A percentile compares a stretch with the other conserved stretches of the same genome.
These are phyloP conservation scores for Boletales sp. DNA, from an alignment of 768 basidiomycete species.

Conservation along the genomic window DNA sequence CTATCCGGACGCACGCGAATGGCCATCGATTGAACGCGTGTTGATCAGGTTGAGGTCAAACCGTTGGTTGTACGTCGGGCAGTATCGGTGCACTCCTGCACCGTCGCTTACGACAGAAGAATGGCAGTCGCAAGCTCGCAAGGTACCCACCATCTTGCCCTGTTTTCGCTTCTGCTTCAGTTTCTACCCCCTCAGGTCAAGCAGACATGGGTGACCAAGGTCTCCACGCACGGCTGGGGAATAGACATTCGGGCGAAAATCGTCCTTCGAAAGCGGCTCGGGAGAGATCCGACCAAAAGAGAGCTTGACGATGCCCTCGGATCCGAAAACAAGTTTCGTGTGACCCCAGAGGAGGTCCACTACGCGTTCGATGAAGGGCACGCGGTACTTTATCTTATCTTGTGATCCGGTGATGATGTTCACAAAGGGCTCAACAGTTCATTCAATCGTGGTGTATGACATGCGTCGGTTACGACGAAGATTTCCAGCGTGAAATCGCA, in stretches of 20 bases:
- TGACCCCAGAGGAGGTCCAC: conserved; percentile 11
- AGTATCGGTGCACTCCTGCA: conserved; percentile 14
- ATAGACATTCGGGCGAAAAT: conserved; percentile 13
- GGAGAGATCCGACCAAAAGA: conserved; percentile 9
- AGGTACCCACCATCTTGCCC: not conserved
- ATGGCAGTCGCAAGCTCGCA: conserved; percentile 16
- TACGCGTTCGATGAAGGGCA: conserved; percentile 15
- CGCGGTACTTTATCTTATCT: conserved; percentile 1
- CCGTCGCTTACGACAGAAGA: conserved; percentile 8
- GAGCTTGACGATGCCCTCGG: conserved; percentile 1
- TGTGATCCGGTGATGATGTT: not conserved
- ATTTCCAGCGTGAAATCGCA: conserved; percentile 17
- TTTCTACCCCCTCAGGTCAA: conserved; percentile 8
- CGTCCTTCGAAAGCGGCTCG: conserved; percentile 12
- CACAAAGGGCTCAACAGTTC: conserved; percentile 1
- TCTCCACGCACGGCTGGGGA: conserved; percentile 12
- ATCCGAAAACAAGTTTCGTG: conserved; percentile 10
- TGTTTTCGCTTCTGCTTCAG: too few species aligned
- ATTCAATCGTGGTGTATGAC: conserved; percentile 16
- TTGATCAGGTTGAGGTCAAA: conserved; percentile 11
- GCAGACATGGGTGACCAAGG: conserved; percentile 18
- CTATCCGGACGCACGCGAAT: not conserved
- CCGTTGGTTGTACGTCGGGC: conserved; percentile 17
- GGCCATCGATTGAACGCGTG: conserved; percentile 1
- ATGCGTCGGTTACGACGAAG: conserved; percentile 21